Percentiles rank a stretch among this genome's conserved stretches.
Conservation (phyloP, 2,329 filamentous ascomycete genomes). For the Bipolaris cookei region DNA sequence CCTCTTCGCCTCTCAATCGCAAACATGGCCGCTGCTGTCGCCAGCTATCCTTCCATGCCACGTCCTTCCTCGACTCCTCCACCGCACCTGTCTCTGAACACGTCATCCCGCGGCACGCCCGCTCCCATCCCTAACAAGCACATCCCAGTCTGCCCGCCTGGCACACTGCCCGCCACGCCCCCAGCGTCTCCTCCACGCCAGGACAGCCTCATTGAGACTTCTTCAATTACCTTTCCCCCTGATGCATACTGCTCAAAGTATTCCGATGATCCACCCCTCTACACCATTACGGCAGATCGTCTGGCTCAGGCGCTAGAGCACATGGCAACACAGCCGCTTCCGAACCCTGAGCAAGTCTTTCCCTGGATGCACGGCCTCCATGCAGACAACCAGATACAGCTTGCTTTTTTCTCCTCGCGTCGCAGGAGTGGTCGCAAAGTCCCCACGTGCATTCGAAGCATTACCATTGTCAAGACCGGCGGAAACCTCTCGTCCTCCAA, state of each 20-base stretch:
- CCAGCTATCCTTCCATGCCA: conserved; percentile 47
- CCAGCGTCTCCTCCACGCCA: conserved; percentile 66
- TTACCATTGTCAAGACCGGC: conserved; percentile 88
- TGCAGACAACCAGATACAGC: conserved; percentile 84
- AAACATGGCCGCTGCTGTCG: conserved; percentile 54
- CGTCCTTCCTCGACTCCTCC: conserved; percentile 54
- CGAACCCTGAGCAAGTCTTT: conserved; percentile 85
- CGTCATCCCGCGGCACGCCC: conserved; percentile 61
- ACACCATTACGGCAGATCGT: conserved; percentile 71
- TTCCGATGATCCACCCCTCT: conserved; percentile 64
- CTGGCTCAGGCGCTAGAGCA: conserved; percentile 78
- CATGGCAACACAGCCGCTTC: conserved; percentile 77
- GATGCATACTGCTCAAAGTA: conserved; percentile 64
- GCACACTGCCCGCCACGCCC: conserved; percentile 63
- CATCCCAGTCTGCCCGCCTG: conserved; percentile 85
- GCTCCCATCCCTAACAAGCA: conserved; percentile 83
- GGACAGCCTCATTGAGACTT: conserved; percentile 62
- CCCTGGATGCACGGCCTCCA: conserved; percentile 96
- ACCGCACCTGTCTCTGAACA: conserved; percentile 64
- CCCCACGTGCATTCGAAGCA: conserved; percentile 76
- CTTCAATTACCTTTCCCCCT: conserved; percentile 78
- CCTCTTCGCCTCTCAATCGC: conserved; percentile 17
- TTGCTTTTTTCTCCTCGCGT: conserved; percentile 84
- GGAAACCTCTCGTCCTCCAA: conserved; percentile 76
- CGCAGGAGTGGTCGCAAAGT: conserved; percentile 72